Evolutionary conservation across 768 basidiomycete species (phyloP).

Genomic region (Cyclocybe cylindracea): DNA sequence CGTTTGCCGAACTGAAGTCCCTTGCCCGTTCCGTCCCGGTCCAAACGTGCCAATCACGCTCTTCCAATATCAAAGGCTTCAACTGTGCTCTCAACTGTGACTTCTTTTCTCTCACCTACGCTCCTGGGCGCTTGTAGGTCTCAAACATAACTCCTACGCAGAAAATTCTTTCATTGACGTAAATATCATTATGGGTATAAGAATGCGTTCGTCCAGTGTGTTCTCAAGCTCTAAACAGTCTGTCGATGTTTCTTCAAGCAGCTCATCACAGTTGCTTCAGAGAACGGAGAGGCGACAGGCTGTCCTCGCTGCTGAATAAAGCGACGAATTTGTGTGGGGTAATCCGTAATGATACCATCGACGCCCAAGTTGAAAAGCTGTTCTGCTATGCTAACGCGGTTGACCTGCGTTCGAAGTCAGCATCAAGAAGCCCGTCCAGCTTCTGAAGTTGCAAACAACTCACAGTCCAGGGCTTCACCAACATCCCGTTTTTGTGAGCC

Average conservation of each 20-base stretch:
- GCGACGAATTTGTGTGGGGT: conserved; percentile 59
- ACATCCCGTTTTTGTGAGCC: conserved; percentile 63
- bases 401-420: conserved; percentile 42
- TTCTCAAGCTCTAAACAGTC: conserved; percentile 13
- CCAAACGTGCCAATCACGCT: conserved; percentile 8
- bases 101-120: not conserved
- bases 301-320: conserved; percentile 55
- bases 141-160: no score
- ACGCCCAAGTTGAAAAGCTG: conserved; percentile 59
- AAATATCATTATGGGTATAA: no score
- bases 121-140: no score
- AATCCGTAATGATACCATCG: conserved; percentile 82
- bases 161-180: no score
- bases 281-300: conserved; percentile 55
- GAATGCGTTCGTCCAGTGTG: no score
- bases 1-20: conserved; percentile 26
- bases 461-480: conserved; percentile 77
- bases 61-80: not conserved
- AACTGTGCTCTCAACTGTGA: not conserved
- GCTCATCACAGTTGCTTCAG: conserved; percentile 57
- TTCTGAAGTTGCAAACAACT: conserved; percentile 27
- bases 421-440: not conserved
- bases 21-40: conserved; percentile 47
- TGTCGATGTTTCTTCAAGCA: conserved; percentile 61
- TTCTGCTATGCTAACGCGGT: conserved; percentile 61